These are phyloP conservation scores for Boletus rubescentipes DNA, from an alignment of 768 basidiomycete genomes.

Conservation along the genomic window DNA sequence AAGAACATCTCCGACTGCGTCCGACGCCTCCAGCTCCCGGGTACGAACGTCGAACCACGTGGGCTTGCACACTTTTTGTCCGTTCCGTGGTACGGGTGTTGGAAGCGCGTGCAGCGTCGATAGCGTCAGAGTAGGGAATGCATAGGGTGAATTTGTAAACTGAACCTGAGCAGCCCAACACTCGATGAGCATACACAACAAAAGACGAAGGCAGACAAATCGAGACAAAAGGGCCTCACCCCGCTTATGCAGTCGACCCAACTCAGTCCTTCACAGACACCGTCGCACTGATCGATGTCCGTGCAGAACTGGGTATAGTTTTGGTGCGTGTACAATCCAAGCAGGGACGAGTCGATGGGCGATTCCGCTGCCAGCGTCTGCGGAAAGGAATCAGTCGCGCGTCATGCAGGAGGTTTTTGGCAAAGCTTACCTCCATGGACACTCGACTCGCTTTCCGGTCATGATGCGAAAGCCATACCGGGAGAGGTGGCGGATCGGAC, in stretches of 20 bases:
- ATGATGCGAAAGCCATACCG: constrained; percentile 57
- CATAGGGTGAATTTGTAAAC: constrained; percentile 66
- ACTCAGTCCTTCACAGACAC: constrained; percentile 72
- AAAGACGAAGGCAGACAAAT: not conserved
- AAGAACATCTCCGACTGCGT: constrained; percentile 51
- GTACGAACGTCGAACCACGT: constrained; percentile 71
- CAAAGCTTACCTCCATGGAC: constrained; percentile 61
- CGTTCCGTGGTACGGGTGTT: constrained; percentile 72
- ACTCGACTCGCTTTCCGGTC: constrained; percentile 70
- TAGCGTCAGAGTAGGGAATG: constrained; percentile 82
- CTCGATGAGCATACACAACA: not conserved
- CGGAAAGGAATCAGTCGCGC: not conserved
- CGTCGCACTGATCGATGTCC: constrained; percentile 70
- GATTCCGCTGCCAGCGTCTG: constrained; percentile 79
- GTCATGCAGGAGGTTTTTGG: not conserved
- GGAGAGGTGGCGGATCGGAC: constrained; percentile 55
- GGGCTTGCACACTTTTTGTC: constrained; percentile 86
- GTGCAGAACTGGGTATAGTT: constrained; percentile 87
- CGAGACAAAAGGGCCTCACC: constrained; percentile 38
- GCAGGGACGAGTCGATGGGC: constrained; percentile 88
- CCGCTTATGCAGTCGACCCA: constrained; percentile 68
- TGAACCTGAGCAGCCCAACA: constrained; percentile 46
- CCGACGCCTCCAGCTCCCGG: constrained; percentile 59
- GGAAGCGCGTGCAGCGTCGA: constrained; percentile 87
- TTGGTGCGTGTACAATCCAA: constrained; percentile 90